These are phyloP conservation scores for Gloeopeniophorella convolvens DNA, from an alignment of 768 basidiomycete species.

Conservation along the genomic window DNA sequence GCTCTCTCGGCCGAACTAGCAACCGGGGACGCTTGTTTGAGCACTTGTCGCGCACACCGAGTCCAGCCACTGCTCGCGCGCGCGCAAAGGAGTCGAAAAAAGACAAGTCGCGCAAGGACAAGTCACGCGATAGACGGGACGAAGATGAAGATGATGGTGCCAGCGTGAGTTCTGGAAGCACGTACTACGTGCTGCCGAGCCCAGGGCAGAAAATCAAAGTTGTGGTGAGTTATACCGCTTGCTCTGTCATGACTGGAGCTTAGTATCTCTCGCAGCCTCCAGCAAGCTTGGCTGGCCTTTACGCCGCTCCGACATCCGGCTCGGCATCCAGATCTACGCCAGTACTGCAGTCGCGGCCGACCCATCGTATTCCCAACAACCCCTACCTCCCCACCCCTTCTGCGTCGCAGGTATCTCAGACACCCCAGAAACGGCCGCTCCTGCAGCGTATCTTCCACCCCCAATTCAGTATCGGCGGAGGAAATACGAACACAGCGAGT, in stretches of 20 bases:
- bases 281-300: slow-evolving; percentile 6
- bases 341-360: slow-evolving; percentile 8
- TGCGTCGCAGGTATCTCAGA: slow-evolving; percentile 1
- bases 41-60: slow-evolving; percentile 18
- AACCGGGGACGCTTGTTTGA: slow-evolving; percentile 15
- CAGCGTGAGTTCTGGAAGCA: slow-evolving; percentile 57
- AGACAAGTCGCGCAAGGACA: not conserved
- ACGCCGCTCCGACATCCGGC: slow-evolving; percentile 12
- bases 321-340: slow-evolving; percentile 13
- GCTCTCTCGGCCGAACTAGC: slow-evolving; percentile 6
- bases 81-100: slow-evolving; percentile 5
- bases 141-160: slow-evolving; percentile 29
- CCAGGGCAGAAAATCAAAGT: slow-evolving; percentile 72
- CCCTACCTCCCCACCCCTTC: not conserved
- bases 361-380: slow-evolving; percentile 1
- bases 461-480: slow-evolving; percentile 4
- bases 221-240: slow-evolving; percentile 45
- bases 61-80: slow-evolving; percentile 3
- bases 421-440: slow-evolving; percentile 16
- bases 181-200: slow-evolving; percentile 67
- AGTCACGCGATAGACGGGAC: not conserved
- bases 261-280: slow-evolving; percentile 6
- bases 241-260: not conserved
- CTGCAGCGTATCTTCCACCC: slow-evolving; percentile 20
- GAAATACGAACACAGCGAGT: not conserved